These are phyloP conservation scores for Geotrichum europaeum DNA, from an alignment of 1,139 yeast genomes.

Conservation along the genomic window DNA sequence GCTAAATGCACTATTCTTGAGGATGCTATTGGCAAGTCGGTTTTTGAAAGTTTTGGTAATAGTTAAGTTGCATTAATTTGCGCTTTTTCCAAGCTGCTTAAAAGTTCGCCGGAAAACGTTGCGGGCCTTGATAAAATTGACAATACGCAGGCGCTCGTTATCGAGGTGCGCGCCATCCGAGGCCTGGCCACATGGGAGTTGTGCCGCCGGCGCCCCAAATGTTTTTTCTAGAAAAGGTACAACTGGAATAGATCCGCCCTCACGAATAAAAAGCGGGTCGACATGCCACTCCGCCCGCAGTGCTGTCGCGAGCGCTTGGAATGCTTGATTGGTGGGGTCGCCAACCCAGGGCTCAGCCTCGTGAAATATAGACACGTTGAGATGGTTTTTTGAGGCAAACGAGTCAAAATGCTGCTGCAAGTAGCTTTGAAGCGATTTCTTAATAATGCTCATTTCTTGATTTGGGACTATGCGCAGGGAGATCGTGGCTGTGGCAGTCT, in stretches of 20 bases:
- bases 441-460: conserved; percentile 60
- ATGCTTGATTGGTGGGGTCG: conserved; percentile 69
- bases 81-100: no score
- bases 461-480: conserved; percentile 88
- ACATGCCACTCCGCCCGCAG: conserved; percentile 39
- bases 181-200: conserved; percentile 93
- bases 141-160: conserved; percentile 75
- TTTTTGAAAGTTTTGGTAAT: conserved; percentile 41
- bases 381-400: conserved; percentile 53
- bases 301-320: conserved; percentile 56
- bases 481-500: conserved; percentile 64
- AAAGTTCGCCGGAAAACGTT: no score
- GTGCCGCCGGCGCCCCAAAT: conserved; percentile 85
- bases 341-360: conserved; percentile 98
- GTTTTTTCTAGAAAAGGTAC: conserved; percentile 76
- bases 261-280: conserved; percentile 73
- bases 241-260: conserved; percentile 95
- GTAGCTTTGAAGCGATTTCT: conserved; percentile 44
- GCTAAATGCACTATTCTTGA: conserved; percentile 66
- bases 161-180: conserved; percentile 91
- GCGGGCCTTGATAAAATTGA: conserved; percentile 63
- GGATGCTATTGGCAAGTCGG: conserved; percentile 47
- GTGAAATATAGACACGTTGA: conserved; percentile 57
- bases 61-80: no score
- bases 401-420: conserved; percentile 43